A percentile compares a stretch with the other conserved stretches of the same genome.
Conservation (phyloP, 805 yeast species). For the Wickerhamomyces kurtzmanii region DNA sequence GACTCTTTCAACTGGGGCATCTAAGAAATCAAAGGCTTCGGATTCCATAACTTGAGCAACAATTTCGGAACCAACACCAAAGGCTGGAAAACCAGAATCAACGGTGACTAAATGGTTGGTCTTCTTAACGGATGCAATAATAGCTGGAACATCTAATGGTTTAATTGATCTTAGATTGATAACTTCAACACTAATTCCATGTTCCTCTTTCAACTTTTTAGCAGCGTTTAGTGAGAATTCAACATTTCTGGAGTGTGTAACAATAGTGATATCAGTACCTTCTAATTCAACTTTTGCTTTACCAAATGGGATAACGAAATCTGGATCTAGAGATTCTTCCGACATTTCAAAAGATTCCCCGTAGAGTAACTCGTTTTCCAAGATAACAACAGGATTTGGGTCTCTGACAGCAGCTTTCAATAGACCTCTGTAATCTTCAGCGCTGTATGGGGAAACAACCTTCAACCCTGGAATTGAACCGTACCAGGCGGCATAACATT, state of each 20-base stretch:
- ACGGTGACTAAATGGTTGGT: slow-evolving; percentile 94
- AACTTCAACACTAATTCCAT: slow-evolving; percentile 88
- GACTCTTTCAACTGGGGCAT: slow-evolving; percentile 97
- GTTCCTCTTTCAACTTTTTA: slow-evolving; percentile 68
- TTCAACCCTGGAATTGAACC: slow-evolving; percentile 97
- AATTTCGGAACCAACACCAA: slow-evolving; percentile 98
- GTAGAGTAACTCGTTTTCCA: slow-evolving; percentile 92
- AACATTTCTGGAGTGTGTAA: slow-evolving; percentile 89
- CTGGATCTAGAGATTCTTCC: slow-evolving; percentile 83
- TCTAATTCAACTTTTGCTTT: slow-evolving; percentile 91
- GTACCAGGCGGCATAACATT: slow-evolving; percentile 96
- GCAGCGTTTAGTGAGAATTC: slow-evolving; percentile 86
- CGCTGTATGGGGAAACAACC: slow-evolving; percentile 90
- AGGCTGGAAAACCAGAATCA: slow-evolving; percentile 96
- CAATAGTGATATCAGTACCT: slow-evolving; percentile 85
- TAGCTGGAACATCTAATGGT: slow-evolving; percentile 87
- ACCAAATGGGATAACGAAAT: slow-evolving; percentile 88
- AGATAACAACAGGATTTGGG: slow-evolving; percentile 94
- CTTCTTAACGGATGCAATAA: slow-evolving; percentile 84
- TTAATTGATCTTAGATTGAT: slow-evolving; percentile 93
- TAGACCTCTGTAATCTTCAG: slow-evolving; percentile 94
- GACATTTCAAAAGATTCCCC: slow-evolving; percentile 86
- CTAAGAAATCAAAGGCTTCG: slow-evolving; percentile 96
- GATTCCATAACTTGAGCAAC: slow-evolving; percentile 97
- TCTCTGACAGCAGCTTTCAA: slow-evolving; percentile 95